phyloP scores from a whole-genome alignment of 148 eudicot species.

The Cornus kousa region DNA sequence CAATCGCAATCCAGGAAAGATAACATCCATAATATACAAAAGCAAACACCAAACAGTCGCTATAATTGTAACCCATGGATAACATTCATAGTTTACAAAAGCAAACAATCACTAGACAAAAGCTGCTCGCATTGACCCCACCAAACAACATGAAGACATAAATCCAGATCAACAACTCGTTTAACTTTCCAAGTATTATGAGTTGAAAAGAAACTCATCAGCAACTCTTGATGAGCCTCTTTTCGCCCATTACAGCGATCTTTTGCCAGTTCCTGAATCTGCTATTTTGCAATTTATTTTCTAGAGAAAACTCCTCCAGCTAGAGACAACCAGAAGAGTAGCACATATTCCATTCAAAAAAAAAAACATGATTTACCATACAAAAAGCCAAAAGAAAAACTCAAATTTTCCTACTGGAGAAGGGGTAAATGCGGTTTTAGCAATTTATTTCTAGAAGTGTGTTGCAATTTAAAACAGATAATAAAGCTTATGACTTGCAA shows the following conservation, averaged over 20 bases:
- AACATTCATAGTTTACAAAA: background rate
- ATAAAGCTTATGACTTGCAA: too few relatives aligned
- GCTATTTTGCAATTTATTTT: background rate
- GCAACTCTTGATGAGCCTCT: background rate
- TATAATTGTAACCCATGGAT: background rate
- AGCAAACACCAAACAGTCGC: background rate
- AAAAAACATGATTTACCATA: too few relatives aligned
- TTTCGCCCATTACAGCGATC: background rate
- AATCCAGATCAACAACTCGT: background rate
- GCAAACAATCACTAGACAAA: background rate
- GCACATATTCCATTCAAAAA: background rate
- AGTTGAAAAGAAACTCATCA: background rate
- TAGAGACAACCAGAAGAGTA: background rate
- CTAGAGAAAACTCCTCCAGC: background rate
- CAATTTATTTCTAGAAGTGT: too few relatives aligned
- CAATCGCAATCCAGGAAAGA: background rate
- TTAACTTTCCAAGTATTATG: background rate
- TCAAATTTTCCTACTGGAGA: too few relatives aligned
- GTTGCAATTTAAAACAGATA: too few relatives aligned
- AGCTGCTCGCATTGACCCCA: background rate
- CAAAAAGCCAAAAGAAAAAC: too few relatives aligned
- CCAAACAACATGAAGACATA: background rate
- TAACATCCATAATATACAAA: background rate
- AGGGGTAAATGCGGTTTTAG: too few relatives aligned
- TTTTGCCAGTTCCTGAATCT: background rate